Base-by-base conservation (phyloP, 495 filamentous ascomycete genomes). In the Podospora pseudopauciseta region DNA sequence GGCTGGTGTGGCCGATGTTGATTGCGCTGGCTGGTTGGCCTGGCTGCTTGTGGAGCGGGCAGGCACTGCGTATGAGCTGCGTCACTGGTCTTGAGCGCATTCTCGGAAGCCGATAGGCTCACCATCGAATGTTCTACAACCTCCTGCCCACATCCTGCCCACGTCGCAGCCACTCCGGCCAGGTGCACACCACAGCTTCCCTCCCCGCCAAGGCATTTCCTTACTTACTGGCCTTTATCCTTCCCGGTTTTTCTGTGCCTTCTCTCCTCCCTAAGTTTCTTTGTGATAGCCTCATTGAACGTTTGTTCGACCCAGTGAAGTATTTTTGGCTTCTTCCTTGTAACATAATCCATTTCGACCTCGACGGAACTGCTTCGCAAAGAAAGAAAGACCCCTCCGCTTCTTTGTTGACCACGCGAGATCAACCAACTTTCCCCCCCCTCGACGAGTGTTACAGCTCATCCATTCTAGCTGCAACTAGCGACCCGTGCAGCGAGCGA, bases 101-200 rank as follows among this genome's bases (percentile, higher is more conserved):
- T 68, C 67, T 30, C 30, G 65, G 65, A 71, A 70, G 56, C 68
- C 67, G 68, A 77, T 77, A 76, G 73, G 75, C 67, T 68, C 57
- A 23, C 69, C 68, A 56, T 76, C 75, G 75, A 77, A 77, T 55
- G 68, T 77, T 77, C 75, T 76, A 77, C 74, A 75, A 70, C 55
- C 73, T 68, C 53, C 27, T 28, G 27, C 65, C 30, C 49, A 65
- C 53, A 20, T 20, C 55, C 23, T 58, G n/a, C 55, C 55, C 23
- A 58, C 55, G 23, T 58, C 55, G 23, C 55, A 20, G 23, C 23
- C 13, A 57, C 18, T 57, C 54, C 23, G 54, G 9, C 55, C 5
- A 39, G 34, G 34, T 6, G 34, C 72, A 64, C 66, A 64, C 74
- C 56, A 67, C 68, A 44, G 23, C 23, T 15, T 13, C 59, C 65